A percentile compares a stretch with the other conserved stretches of the same genome.
These are phyloP conservation scores for Litsea cubeba DNA, from an alignment of 164 flowering plant genomes.

Conservation along the genomic window DNA sequence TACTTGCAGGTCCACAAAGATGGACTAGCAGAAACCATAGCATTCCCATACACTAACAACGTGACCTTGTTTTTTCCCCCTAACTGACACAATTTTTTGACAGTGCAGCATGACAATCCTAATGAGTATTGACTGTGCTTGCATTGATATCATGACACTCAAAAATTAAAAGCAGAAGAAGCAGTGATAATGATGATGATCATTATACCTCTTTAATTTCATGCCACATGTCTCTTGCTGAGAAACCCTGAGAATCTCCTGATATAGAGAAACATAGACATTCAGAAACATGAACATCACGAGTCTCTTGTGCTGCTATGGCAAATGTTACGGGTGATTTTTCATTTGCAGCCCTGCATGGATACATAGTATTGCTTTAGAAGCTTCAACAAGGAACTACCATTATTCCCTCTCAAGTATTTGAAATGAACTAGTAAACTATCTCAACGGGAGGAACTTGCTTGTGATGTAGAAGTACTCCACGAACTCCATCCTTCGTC, in stretches of 20 bases:
- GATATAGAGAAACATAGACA: conserved; percentile 74
- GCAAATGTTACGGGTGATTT: conserved; percentile 72
- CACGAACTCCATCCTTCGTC: conserved; percentile 65
- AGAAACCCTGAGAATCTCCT: conserved; percentile 53
- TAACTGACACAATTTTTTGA: background rate
- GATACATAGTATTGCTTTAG: background rate
- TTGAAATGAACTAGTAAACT: background rate
- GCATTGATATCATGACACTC: conserved; percentile 2
- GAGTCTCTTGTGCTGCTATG: conserved; percentile 68
- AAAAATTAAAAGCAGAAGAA: background rate
- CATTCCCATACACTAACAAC: background rate
- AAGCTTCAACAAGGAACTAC: background rate
- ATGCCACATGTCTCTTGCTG: conserved; percentile 88
- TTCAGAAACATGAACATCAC: conserved; percentile 56
- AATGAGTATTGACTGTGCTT: background rate
- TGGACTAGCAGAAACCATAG: background rate
- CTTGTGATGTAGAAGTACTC: conserved; percentile 86
- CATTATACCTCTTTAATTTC: conserved; percentile 66
- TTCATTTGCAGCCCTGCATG: conserved; percentile 67
- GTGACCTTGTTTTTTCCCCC: background rate
- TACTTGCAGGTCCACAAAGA: background rate
- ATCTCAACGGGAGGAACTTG: conserved; percentile 29
- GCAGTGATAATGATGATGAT: background rate
- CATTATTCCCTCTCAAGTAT: background rate
- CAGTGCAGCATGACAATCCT: background rate